These are phyloP conservation scores for Claviceps sp. DNA, from an alignment of 2,329 filamentous ascomycete genomes.

Conservation along the genomic window DNA sequence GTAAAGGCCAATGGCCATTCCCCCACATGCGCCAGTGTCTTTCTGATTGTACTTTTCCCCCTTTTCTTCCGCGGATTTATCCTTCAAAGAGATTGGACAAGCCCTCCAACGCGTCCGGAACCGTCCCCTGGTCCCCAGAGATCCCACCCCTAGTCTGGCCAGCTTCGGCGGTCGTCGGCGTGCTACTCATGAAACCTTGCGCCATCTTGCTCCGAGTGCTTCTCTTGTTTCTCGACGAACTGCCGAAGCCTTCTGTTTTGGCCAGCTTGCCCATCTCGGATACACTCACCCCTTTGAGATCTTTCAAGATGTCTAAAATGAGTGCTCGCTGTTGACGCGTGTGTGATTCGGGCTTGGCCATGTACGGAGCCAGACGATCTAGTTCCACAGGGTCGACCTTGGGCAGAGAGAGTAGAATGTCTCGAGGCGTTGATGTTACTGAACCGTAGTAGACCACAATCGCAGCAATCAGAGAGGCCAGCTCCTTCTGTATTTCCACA, in stretches of 20 bases:
- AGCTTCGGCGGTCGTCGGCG: conserved; percentile 21
- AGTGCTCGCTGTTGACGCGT: conserved; percentile 68
- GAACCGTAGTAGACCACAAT: conserved; percentile 68
- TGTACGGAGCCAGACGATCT: conserved; percentile 45
- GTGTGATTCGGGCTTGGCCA: conserved; percentile 43
- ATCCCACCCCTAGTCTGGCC: conserved; percentile 15
- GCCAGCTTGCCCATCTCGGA: conserved; percentile 81
- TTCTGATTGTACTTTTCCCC: no score
- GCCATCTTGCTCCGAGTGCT: conserved; percentile 37
- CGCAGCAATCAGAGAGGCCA: conserved; percentile 74
- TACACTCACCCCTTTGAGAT: conserved; percentile 80
- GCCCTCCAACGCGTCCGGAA: conserved; percentile 39
- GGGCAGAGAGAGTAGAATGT: conserved; percentile 68
- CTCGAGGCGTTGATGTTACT: conserved; percentile 54
- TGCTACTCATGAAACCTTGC: conserved; percentile 50
- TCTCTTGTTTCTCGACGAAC: conserved; percentile 14
- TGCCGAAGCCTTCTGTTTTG: conserved; percentile 31
- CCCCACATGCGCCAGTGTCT: no score
- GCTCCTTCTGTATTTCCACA: conserved; percentile 86
- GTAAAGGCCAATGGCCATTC: no score
- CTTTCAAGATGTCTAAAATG: conserved; percentile 72
- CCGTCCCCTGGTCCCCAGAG: conserved; percentile 19
- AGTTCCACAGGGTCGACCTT: conserved; percentile 59
- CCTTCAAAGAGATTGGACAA: conserved; percentile 38
- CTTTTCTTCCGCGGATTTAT: conserved; percentile 7